Percentiles rank a stretch among this genome's conserved stretches.
Conservation (phyloP, 257 asterid genomes). For the Solanum paucissectum region DNA sequence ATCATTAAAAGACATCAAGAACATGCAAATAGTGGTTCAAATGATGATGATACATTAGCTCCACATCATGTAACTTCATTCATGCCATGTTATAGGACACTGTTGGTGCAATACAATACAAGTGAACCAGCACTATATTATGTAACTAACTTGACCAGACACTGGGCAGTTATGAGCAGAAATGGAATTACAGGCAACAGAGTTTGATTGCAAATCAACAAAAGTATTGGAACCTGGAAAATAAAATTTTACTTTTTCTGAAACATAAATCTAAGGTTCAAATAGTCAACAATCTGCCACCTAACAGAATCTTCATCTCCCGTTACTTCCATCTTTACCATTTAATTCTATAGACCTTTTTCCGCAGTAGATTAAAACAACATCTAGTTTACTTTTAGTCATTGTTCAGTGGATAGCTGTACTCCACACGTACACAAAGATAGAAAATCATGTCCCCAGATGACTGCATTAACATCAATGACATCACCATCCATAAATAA, state of each 20-base stretch:
- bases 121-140: background rate
- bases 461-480: background rate
- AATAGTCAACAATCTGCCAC: background rate
- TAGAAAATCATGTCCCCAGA: background rate
- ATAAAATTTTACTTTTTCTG: background rate
- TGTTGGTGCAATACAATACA: background rate
- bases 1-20: background rate
- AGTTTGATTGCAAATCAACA: background rate
- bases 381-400: background rate
- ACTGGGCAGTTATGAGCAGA: background rate
- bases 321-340: background rate
- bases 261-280: background rate
- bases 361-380: background rate
- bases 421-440: background rate
- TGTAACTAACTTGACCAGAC: background rate
- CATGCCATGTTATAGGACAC: background rate
- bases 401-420: background rate
- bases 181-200: background rate
- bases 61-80: background rate
- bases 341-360: background rate
- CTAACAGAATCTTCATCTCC: background rate
- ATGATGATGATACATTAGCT: background rate
- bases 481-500: background rate
- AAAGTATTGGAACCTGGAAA: background rate
- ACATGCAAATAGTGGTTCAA: background rate